Evolutionary conservation across 805 yeast species (phyloP).

Genomic region (Myxozyma kluyveri): DNA sequence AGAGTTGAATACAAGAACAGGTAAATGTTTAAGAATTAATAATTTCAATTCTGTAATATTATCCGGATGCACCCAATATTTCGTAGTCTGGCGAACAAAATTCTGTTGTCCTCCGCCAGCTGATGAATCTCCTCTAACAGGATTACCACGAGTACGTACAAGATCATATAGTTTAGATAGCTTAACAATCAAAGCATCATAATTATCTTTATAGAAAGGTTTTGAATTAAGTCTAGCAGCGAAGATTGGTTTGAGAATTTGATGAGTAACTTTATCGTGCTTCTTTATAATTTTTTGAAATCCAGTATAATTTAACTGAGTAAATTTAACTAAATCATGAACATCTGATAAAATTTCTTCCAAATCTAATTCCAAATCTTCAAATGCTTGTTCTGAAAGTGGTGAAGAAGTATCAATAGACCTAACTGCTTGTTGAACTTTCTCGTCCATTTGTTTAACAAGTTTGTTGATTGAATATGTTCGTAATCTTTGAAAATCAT

Average conservation of each 20-base stretch:
- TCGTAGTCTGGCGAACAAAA: slow-evolving; percentile 97
- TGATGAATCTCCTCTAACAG: slow-evolving; percentile 88
- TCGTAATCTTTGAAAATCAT: slow-evolving; percentile 84
- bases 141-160: slow-evolving; percentile 94
- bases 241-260: slow-evolving; percentile 84
- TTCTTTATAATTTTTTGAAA: slow-evolving; percentile 95
- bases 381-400: slow-evolving; percentile 64
- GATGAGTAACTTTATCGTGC: slow-evolving; percentile 86
- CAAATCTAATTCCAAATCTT: slow-evolving; percentile 69
- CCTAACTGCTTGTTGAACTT: slow-evolving; percentile 57
- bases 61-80: slow-evolving; percentile 99
- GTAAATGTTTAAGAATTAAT: slow-evolving; percentile 88
- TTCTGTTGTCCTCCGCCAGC: slow-evolving; percentile 99
- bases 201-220: slow-evolving; percentile 94
- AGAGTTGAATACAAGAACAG: slow-evolving; percentile 93
- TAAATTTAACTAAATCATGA: slow-evolving; percentile 91
- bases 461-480: slow-evolving; percentile 81
- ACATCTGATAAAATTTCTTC: slow-evolving; percentile 94
- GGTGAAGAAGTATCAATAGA: slow-evolving; percentile 42
- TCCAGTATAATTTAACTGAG: slow-evolving; percentile 92
- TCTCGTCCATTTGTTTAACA: slow-evolving; percentile 74
- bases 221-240: slow-evolving; percentile 89
- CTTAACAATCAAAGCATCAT: slow-evolving; percentile 83
- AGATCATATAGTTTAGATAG: slow-evolving; percentile 85
- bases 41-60: slow-evolving; percentile 94